Evolutionary conservation across 768 basidiomycete genomes (phyloP), one percentile per base, ranked within the genome.

Genomic region (Mrakia blollopis): DNA sequence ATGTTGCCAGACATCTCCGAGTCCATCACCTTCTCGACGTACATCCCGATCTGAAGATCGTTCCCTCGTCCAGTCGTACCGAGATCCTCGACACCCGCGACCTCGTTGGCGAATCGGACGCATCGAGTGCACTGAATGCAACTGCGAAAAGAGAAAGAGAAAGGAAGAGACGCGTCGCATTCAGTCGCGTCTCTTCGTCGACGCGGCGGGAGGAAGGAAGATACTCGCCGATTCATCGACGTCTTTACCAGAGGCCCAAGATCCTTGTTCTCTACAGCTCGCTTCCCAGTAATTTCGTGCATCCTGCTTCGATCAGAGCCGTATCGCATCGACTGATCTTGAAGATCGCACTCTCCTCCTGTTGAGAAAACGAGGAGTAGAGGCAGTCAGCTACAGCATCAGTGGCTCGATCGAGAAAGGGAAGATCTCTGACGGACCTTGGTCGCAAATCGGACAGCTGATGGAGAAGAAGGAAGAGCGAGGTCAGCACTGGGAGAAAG

Each of bases 81-180:
- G 32, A 99, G 86, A 81, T 98, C 96, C 85, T 98, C 94, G 11
- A 98, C 94, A 74, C 97, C 97, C 1, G 97, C 97, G 63, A 98
- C 96, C 83, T 99, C 97, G 85, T 98, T 99, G 39, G 97, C 96
- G 82, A 99, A 99, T 71, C 97, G 92, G 37, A 98, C 92, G 84
- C 97, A 99, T 77, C 97, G 93, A 7, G 97, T 99, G 86, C 97
- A 99, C 84, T 99, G 97, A 81, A 99, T 98, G 85, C 97, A 98
- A 54, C 97, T 90, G 85, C 44, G 93, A 97, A 98, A 98, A 4
- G 32, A 41, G 44, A 4, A 23, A 41, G 44, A 50, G 16, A 68
- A 37, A 7, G 13, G 25, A 23, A 30, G 13, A 52, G 25, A 25
- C 35, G 37, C 35, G 50, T 35, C 23, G 8, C 50, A 8, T 69